Base-by-base conservation (phyloP, 305 asterid genomes). In the Caryopteris hybrid region DNA sequence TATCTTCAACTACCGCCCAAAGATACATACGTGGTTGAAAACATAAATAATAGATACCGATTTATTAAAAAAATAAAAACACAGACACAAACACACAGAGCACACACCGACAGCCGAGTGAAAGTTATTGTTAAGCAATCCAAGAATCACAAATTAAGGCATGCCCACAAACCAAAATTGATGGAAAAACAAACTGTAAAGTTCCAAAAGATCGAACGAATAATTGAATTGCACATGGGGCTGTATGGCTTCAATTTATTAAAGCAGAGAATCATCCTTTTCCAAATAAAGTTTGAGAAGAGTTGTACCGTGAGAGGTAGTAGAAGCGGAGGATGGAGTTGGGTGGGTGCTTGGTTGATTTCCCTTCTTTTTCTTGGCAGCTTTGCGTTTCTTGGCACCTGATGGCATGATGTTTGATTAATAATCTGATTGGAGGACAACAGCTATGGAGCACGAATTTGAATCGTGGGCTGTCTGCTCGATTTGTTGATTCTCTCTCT, bases 361-460 rank as follows among this genome's bases (percentile, higher is more conserved):
- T 59, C 71, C 84, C 85, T 80, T 78, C 88, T 74, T 89, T 74
- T 87, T 87, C 91, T 79, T 72, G 57, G 87, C 89, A 56, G 95
- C 95, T 78, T 89, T 89, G 68, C 96, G 81, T 79, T 84, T 89
- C 91, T 83, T 87, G 17, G 95, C 51, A 71, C 96, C 96, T 34
- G 79, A 62, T 3, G 96, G 96, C 96, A 89, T 89, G 78, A 63
- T 72, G 69, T 18, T 67, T 48, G 75, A 27, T 45, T 48, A 6
- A 4, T 6, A 54, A 69, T 59, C 72, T 85, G 85, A 68, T 64
- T 47, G 55, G 48, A 47, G 59, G 53, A 8, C 10, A 7, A 33
- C 31, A 60, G 70, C 48, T 21, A 69, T 38, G 29, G 62, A 3
- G 69, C n/a, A 14, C 58, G 68, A 21, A 14, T 25, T 53, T 51